Base-by-base conservation (phyloP, 331 rosid genomes). In the Rosa hybrid region DNA sequence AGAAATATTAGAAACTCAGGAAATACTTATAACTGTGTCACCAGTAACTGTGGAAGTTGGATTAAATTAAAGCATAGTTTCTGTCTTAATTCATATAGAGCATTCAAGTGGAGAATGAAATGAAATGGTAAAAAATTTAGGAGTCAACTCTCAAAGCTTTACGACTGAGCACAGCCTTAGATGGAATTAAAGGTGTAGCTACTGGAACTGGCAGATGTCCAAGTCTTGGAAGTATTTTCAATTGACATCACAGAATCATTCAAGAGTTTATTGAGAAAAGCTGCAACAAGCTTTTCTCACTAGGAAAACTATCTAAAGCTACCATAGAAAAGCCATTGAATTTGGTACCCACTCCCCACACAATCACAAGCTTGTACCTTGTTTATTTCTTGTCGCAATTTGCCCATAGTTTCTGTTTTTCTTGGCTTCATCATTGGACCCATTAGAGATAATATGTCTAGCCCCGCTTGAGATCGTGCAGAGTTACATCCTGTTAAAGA, bases 401-500 rank as follows among this genome's bases (percentile, higher is more conserved):
- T 95, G 85, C 93, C 99, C 50, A 98, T 95, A 85, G 91, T 92
- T 90, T 93, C 98, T 23, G 96, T 93, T 87, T 95, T 95, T 86
- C 94, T 87, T 60, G 99, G 98, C 82, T 95, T 95, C 98, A 93
- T 92, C 99, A 95, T 95, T 87, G 93, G 99, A 78, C 99, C 98
- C 99, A 95, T 93, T 62, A 95, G 84, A 78, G 99, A 95, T 57
- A 95, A 83, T 81, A 95, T 91, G 85, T 95, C 99, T 78, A 92
- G 99, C 57, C 99, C 99, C 56, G 97, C 99, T 85, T 92, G 99
- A 74, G 90, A 87, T 93, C 98, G 69, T 93, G 98, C 39, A 93
- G 87, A 23, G 98, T 90, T 70, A 91, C 98, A 81, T 93, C 97
- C 98, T 91, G 82, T 68, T 70, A 73, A 18, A 5, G 11, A 14